Evolutionary conservation across 495 filamentous ascomycete species (phyloP).

Genomic region (Saxophila tyrrhenica): DNA sequence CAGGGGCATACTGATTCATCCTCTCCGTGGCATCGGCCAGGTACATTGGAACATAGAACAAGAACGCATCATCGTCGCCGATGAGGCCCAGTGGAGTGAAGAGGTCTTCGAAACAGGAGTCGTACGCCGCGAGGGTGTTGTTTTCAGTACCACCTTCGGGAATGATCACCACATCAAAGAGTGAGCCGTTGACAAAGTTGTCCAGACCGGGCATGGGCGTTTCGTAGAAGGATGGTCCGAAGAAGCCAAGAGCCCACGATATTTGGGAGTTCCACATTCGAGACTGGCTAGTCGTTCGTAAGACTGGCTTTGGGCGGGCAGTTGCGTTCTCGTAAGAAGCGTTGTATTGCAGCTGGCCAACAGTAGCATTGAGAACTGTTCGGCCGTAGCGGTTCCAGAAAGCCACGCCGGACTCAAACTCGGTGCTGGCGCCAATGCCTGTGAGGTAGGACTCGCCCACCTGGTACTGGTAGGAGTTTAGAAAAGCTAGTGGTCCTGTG

Average conservation of each 20-base stretch:
- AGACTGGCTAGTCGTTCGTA: slow-evolving; percentile 40
- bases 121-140: slow-evolving; percentile 39
- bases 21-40: slow-evolving; percentile 24
- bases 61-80: slow-evolving; percentile 27
- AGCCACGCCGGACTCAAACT: slow-evolving; percentile 37
- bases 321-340: slow-evolving; percentile 34
- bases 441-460: slow-evolving; percentile 36
- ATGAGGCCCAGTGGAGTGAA: slow-evolving; percentile 18
- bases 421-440: slow-evolving; percentile 38
- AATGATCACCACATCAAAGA: slow-evolving; percentile 37
- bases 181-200: slow-evolving; percentile 22
- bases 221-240: slow-evolving; percentile 27
- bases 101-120: slow-evolving; percentile 29
- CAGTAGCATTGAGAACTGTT: slow-evolving; percentile 36
- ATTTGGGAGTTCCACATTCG: slow-evolving; percentile 40
- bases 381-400: slow-evolving; percentile 47
- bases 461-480: slow-evolving; percentile 41
- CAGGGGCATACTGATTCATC: slow-evolving; percentile 28
- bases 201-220: slow-evolving; percentile 22
- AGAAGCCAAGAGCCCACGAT: slow-evolving; percentile 34
- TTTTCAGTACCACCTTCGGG: slow-evolving; percentile 38
- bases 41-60: slow-evolving; percentile 29
- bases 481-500: slow-evolving; percentile 37
- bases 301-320: slow-evolving; percentile 30
- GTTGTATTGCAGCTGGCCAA: slow-evolving; percentile 35